A percentile compares a stretch with the other conserved stretches of the same genome.
Evolutionary conservation across 2,329 filamentous ascomycete genomes (phyloP).

Genomic region (Penicillium sp.): DNA sequence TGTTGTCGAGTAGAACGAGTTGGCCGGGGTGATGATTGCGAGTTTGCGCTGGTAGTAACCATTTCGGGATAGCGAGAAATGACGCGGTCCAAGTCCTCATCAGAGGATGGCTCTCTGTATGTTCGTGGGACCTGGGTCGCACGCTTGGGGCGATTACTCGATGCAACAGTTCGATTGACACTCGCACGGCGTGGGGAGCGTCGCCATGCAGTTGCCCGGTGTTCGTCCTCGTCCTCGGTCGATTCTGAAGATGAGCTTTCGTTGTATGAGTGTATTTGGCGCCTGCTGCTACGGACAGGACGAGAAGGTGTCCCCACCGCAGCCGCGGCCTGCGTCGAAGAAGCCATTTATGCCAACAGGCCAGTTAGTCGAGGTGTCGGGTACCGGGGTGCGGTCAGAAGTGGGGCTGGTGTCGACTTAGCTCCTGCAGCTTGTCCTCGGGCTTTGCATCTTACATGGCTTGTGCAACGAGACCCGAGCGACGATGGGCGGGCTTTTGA

Average conservation of each 20-base stretch:
- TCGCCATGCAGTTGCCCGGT: conserved; percentile 7
- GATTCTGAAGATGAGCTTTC: conserved; percentile 24
- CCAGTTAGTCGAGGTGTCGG: conserved; percentile 13
- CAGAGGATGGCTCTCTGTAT: conserved; percentile 34
- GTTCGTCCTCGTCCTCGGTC: conserved; percentile 13
- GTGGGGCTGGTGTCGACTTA: conserved; percentile 8
- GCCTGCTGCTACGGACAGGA: conserved; percentile 34
- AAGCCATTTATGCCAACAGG: conserved; percentile 34
- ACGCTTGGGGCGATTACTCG: conserved; percentile 28
- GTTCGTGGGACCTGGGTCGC: conserved; percentile 23
- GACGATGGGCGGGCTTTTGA: not conserved
- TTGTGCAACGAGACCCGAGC: not conserved
- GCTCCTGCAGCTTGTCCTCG: conserved; percentile 13
- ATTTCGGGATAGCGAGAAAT: conserved; percentile 14
- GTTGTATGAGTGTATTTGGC: conserved; percentile 33
- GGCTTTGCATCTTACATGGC: conserved; percentile 7
- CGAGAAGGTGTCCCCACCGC: conserved; percentile 21
- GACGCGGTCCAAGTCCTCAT: conserved; percentile 22
- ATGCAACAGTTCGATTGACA: not conserved
- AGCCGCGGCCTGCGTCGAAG: conserved; percentile 21
- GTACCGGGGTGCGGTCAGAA: conserved; percentile 1
- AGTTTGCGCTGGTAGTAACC: conserved; percentile 7
- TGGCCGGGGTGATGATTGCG: conserved; percentile 4
- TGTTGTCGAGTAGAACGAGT: conserved; percentile 6
- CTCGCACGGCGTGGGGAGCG: conserved; percentile 12